Conservation (phyloP, 176 grass and related monocot species). For the Carex scoparia region DNA sequence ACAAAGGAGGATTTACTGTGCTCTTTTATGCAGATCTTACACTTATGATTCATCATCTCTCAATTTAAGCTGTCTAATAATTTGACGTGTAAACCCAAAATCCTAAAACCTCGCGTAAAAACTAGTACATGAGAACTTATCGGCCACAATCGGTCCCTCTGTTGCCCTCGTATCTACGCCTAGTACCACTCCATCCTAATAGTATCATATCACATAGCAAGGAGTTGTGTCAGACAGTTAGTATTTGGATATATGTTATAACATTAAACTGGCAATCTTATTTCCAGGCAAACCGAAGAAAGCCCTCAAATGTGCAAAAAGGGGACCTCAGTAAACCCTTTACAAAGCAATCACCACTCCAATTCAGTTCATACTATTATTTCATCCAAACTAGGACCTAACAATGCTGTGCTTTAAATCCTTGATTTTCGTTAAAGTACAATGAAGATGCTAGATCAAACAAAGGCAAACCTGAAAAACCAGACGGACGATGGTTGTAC, state of each 20-base stretch:
- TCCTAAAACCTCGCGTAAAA: too few relatives aligned
- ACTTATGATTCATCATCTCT: too few relatives aligned
- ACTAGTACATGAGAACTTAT: conserved; percentile 26
- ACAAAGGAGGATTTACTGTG: too few relatives aligned
- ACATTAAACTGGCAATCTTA: background rate
- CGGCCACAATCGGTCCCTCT: conserved; percentile 93
- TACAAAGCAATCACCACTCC: background rate
- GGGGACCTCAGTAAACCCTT: background rate
- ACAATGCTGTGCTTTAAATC: background rate
- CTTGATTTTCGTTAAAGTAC: background rate
- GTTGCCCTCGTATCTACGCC: conserved; percentile 91
- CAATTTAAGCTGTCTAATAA: too few relatives aligned
- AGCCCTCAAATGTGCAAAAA: background rate
- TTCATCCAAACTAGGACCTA: background rate
- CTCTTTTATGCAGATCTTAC: too few relatives aligned
- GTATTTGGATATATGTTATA: conserved; percentile 4
- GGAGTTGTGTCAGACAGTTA: background rate
- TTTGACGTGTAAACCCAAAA: too few relatives aligned
- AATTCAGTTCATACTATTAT: background rate
- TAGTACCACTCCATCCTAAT: conserved; percentile 91
- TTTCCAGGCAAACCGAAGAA: background rate
- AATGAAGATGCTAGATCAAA: background rate
- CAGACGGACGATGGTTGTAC: conserved; percentile 87
- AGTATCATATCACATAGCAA: background rate
- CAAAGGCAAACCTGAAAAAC: conserved; percentile 54